These are phyloP conservation scores for Calonectria fujianensis DNA, from an alignment of 2,329 filamentous ascomycete genomes.

Conservation along the genomic window DNA sequence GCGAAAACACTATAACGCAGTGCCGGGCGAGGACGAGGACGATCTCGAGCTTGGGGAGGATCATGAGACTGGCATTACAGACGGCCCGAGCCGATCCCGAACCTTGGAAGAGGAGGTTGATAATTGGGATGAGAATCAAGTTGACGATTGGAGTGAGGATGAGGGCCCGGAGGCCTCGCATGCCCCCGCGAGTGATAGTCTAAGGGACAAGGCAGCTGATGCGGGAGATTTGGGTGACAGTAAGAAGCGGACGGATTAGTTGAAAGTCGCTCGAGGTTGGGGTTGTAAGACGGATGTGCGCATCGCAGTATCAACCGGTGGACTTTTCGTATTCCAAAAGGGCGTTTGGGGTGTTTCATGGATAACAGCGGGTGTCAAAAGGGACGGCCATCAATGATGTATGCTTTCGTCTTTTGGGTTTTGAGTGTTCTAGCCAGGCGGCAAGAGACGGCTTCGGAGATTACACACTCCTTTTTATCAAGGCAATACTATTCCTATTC, in stretches of 20 bases:
- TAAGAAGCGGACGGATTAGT: conserved; percentile 60
- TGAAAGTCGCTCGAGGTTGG: conserved; percentile 1
- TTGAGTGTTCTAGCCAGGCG: conserved; percentile 9
- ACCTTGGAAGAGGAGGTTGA: conserved; percentile 88
- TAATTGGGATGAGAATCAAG: conserved; percentile 92
- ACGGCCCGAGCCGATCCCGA: conserved; percentile 57
- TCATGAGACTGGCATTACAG: conserved; percentile 80
- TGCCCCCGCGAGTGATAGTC: conserved; percentile 35
- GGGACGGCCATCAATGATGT: conserved; percentile 17
- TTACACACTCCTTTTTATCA: not conserved
- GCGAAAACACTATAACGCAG: conserved; percentile 81
- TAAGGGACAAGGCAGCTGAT: conserved; percentile 50
- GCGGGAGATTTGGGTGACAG: conserved; percentile 55
- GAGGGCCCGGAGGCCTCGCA: conserved; percentile 58
- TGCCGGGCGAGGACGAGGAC: conserved; percentile 77
- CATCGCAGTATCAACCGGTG: conserved; percentile 35
- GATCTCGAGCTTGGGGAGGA: conserved; percentile 87
- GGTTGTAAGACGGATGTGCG: conserved; percentile 22
- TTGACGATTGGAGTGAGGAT: conserved; percentile 75
- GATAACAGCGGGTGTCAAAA: conserved; percentile 38
- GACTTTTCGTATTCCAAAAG: conserved; percentile 39
- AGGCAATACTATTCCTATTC: not conserved
- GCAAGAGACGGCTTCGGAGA: not conserved
- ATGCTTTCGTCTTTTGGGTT: conserved; percentile 21
- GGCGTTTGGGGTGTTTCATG: conserved; percentile 35